Conservation (phyloP, 495 filamentous ascomycete genomes). For the Penicillium crystallinum region DNA sequence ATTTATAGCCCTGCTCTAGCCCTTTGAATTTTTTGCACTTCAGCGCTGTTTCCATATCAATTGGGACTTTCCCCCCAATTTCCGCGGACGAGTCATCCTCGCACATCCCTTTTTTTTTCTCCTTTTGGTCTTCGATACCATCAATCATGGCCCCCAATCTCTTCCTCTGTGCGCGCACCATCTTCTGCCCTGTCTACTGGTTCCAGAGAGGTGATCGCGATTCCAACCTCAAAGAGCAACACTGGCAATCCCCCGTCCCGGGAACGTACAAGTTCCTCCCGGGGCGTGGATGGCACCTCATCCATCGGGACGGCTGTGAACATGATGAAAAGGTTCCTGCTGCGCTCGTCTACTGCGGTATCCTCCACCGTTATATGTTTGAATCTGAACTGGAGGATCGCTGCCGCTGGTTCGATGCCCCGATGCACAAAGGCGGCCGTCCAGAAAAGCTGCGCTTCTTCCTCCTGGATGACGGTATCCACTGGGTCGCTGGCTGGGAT, state of each 20-base stretch:
- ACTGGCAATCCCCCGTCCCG: conserved; percentile 43
- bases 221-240: conserved; percentile 35
- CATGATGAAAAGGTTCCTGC: conserved; percentile 36
- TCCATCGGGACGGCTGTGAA: conserved; percentile 33
- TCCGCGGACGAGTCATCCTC: conserved; percentile 2
- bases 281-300: conserved; percentile 41
- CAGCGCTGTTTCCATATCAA: conserved; percentile 21
- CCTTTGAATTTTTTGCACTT: conserved; percentile 17
- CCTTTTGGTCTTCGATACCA: not conserved
- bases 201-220: conserved; percentile 38
- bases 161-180: conserved; percentile 38
- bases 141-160: conserved; percentile 42
- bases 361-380: conserved; percentile 45
- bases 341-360: conserved; percentile 43
- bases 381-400: conserved; percentile 40
- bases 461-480: conserved; percentile 38
- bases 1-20: conserved; percentile 27
- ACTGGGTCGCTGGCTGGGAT: conserved; percentile 45
- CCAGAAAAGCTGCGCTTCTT: conserved; percentile 40
- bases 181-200: conserved; percentile 43
- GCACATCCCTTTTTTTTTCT: not conserved
- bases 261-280: conserved; percentile 44
- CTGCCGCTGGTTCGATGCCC: conserved; percentile 38
- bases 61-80: conserved; percentile 3
- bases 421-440: conserved; percentile 28